Percentiles rank a stretch among this genome's conserved stretches.
Evolutionary conservation across 768 basidiomycete genomes (phyloP).

Genomic region (Kwoniella bestiolae): DNA sequence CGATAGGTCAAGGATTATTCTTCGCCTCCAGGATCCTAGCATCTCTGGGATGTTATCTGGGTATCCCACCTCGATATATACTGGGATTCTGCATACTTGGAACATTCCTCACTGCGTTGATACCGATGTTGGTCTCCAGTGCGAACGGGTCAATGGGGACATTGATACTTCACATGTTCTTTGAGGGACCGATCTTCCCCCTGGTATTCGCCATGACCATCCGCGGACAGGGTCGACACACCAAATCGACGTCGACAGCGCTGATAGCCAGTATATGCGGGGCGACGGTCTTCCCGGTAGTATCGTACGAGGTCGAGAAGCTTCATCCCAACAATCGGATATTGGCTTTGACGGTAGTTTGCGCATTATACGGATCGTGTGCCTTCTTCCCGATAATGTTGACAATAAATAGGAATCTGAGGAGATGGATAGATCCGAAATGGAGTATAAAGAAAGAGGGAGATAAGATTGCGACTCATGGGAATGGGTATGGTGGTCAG

Average conservation of each 20-base stretch:
- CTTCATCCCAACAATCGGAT: conserved; percentile 21
- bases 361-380: conserved; percentile 16
- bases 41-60: conserved; percentile 37
- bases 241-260: conserved; percentile 42
- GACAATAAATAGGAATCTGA: neutral
- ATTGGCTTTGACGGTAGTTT: conserved; percentile 15
- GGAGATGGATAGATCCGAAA: conserved; percentile 29
- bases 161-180: conserved; percentile 45
- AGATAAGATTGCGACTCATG: neutral
- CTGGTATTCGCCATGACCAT: conserved; percentile 51
- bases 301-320: conserved; percentile 38
- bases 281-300: conserved; percentile 40
- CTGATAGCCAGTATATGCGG: conserved; percentile 45
- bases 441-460: conserved; percentile 12
- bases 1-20: conserved; percentile 44
- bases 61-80: conserved; percentile 46
- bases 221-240: conserved; percentile 46
- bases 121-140: conserved; percentile 36
- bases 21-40: conserved; percentile 47
- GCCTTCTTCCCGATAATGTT: conserved; percentile 14
- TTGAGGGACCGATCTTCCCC: conserved; percentile 53
- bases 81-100: conserved; percentile 40
- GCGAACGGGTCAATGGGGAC: conserved; percentile 24
- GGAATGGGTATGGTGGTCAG: neutral
- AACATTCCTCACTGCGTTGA: conserved; percentile 35